Conservation (phyloP, 1,284 basidiomycete species). For the Pulveroboletus sp. region DNA sequence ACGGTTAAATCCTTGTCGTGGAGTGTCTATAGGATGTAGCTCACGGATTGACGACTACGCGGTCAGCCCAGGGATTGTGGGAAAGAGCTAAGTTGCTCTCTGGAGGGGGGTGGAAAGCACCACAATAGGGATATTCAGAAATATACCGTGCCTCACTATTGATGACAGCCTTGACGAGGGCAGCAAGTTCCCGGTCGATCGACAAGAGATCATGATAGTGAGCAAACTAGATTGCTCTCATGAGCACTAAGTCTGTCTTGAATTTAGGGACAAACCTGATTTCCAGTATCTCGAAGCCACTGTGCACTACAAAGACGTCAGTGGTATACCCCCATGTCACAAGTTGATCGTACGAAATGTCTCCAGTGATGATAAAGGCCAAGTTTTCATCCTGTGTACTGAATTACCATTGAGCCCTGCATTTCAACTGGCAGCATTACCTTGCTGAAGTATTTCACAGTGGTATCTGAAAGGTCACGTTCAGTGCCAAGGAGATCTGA, state of each 20-base stretch:
- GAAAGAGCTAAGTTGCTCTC: slow-evolving; percentile 65
- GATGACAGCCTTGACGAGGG: slow-evolving; percentile 71
- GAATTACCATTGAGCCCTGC: slow-evolving; percentile 2
- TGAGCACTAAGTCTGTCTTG: slow-evolving; percentile 7
- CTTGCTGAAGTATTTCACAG: slow-evolving; percentile 68
- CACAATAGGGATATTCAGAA: slow-evolving; percentile 70
- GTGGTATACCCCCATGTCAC: not conserved
- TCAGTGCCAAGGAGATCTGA: not conserved
- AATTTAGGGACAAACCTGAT: slow-evolving; percentile 51
- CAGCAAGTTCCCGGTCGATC: slow-evolving; percentile 57
- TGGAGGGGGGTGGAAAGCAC: slow-evolving; percentile 74
- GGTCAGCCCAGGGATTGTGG: slow-evolving; percentile 65
- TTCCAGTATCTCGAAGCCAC: slow-evolving; percentile 77
- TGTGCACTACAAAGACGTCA: slow-evolving; percentile 48
- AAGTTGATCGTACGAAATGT: slow-evolving; percentile 64
- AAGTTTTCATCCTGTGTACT: slow-evolving; percentile 54
- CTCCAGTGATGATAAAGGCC: slow-evolving; percentile 77
- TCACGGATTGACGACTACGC: slow-evolving; percentile 71
- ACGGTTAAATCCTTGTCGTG: not conserved
- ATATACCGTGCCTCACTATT: slow-evolving; percentile 79
- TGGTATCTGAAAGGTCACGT: slow-evolving; percentile 53
- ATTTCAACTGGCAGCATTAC: slow-evolving; percentile 36
- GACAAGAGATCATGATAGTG: slow-evolving; percentile 63
- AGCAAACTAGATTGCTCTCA: slow-evolving; percentile 51
- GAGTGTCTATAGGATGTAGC: slow-evolving; percentile 25